Base-by-base conservation (phyloP, 2,329 filamentous ascomycete genomes). In the Fusarium algeriense region DNA sequence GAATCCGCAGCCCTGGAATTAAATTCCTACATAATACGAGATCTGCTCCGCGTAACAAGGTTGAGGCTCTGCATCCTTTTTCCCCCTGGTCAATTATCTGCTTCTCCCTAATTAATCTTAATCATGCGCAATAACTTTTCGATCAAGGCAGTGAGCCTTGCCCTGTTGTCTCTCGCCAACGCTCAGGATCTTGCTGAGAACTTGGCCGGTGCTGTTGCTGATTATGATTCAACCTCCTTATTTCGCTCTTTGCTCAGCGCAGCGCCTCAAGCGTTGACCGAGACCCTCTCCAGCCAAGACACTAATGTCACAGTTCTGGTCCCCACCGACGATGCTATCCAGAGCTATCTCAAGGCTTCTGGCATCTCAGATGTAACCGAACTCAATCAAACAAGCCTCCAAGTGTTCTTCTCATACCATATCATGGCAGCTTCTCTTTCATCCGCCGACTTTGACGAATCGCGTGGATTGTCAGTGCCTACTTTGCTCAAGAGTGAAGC, bases 341-440 rank as follows among this genome's bases (percentile, higher is more conserved):
- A 68, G 6, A 55, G 53, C 0, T 75, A 74, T 6, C 53, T 75
- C 4, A 52, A 49, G 7, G 17, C 26, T 4, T 65, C 73, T 3
- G 46, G 53, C 0, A 38, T 71, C 0, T 45, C 50, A 3, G 59
- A 67, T 2, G 28, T 74, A 0, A 64, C 64, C 1, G 62, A 67
- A 3, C 63, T 75, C 11, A 45, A 48, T 3, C 30, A 53, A 1
- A 48, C 53, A 3, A 60, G 62, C 5, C 3, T 75, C 1, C 30
- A 71, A 11, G 49, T 54, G 1, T 75, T 75, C 37, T 74, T 75
- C 41, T 65, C 67, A 1, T 75, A 75, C 17, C 73, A 75, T 15
- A 43, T 64, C 0, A 28, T 75, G 46, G 54, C 43, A 0, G 69
- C 64, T 1, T 69, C 71, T 0, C 44, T 75, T 0, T 56, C 50